A percentile compares a stretch with the other conserved stretches of the same genome.
phyloP scores from a whole-genome alignment of 768 basidiomycete genomes.

The Gloeostereum incarnatum region DNA sequence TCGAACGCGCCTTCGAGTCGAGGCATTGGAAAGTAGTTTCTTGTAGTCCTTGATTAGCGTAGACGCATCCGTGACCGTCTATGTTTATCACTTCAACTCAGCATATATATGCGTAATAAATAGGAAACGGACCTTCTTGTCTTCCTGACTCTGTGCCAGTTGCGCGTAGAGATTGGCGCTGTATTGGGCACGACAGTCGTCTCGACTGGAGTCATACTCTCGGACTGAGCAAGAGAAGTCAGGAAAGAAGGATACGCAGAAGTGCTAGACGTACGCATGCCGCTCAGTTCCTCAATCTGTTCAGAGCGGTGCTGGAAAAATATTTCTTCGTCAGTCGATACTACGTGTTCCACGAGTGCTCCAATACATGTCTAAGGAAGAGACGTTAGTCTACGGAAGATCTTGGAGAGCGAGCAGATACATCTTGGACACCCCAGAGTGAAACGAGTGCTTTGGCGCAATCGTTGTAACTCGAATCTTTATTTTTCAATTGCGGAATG shows the following conservation, averaged over 20 bases:
- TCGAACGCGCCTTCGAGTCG: no score
- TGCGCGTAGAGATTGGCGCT: conserved; percentile 22
- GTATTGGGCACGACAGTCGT: conserved; percentile 18
- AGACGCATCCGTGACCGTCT: conserved; percentile 15
- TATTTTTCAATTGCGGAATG: conserved; percentile 14
- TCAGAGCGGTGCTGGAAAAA: no score
- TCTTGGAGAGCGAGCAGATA: conserved; percentile 5
- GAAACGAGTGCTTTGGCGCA: conserved; percentile 16
- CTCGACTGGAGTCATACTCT: conserved; percentile 15
- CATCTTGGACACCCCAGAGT: conserved; percentile 16
- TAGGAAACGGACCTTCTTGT: conserved; percentile 22
- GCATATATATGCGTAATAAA: not conserved
- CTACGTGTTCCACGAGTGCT: no score
- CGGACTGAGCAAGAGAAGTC: conserved; percentile 12
- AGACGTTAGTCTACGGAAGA: not conserved
- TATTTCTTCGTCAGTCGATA: no score
- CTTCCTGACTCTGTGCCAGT: conserved; percentile 22
- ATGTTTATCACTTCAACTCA: not conserved
- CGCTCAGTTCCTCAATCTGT: no score
- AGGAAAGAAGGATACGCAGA: no score
- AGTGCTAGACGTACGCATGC: no score
- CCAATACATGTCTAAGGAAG: no score
- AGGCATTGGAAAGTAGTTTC: conserved; percentile 10
- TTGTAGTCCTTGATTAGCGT: conserved; percentile 15
- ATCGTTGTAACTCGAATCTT: conserved; percentile 18